Evolutionary conservation across 768 basidiomycete species (phyloP).

Genomic region (Boletus pseudopeckii): DNA sequence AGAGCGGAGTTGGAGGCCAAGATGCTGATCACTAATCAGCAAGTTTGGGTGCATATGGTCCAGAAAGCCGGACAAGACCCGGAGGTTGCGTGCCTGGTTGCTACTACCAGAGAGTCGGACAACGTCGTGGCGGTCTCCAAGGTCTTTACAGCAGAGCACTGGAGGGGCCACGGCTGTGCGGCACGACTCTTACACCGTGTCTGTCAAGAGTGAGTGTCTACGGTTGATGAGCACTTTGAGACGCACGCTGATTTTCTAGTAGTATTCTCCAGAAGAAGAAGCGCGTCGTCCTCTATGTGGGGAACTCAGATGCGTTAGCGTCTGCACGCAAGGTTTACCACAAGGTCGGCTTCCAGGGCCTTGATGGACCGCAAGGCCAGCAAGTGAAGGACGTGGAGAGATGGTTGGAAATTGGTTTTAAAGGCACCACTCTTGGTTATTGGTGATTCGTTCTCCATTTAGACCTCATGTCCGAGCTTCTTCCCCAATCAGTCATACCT

Average conservation of each 20-base stretch:
- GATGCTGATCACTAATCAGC: slow-evolving; percentile 41
- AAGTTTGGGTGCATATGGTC: slow-evolving; percentile 61
- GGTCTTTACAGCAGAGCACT: slow-evolving; percentile 57
- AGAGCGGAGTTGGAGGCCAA: slow-evolving; percentile 50
- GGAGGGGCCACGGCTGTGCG: slow-evolving; percentile 52
- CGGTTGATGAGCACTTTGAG: background rate
- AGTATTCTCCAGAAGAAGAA: slow-evolving; percentile 37
- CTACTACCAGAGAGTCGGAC: slow-evolving; percentile 59
- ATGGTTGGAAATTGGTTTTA: slow-evolving; percentile 21
- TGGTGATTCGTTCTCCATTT: slow-evolving; percentile 7
- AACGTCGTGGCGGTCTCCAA: slow-evolving; percentile 65
- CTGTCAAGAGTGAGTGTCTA: slow-evolving; percentile 45
- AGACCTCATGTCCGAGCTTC: background rate
- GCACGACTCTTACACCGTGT: slow-evolving; percentile 59
- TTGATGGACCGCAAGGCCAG: background rate
- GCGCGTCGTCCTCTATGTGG: slow-evolving; percentile 57
- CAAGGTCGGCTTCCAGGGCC: slow-evolving; percentile 23
- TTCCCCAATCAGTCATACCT: background rate
- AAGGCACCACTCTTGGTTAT: slow-evolving; percentile 11
- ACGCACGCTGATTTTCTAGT: slow-evolving; percentile 2
- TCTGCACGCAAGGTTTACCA: slow-evolving; percentile 22
- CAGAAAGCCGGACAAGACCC: slow-evolving; percentile 14
- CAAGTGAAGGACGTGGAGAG: slow-evolving; percentile 12
- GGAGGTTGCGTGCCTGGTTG: slow-evolving; percentile 63
- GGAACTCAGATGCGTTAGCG: slow-evolving; percentile 22